Percentiles rank a stretch among this genome's conserved stretches.
These are phyloP conservation scores for Calonectria honghensis DNA, from an alignment of 2,329 filamentous ascomycete species.

Conservation along the genomic window DNA sequence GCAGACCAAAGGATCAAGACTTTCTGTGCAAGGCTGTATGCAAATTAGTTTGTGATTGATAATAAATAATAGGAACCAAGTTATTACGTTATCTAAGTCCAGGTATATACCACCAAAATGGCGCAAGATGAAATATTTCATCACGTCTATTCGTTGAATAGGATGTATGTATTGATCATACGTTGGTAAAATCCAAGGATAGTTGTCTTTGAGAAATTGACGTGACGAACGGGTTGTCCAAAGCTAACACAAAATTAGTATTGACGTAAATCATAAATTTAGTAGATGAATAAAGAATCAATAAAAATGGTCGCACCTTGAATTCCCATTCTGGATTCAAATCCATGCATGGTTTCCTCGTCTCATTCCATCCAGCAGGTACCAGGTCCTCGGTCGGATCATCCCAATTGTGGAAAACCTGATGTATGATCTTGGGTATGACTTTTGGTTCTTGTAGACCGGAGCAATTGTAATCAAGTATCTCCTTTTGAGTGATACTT, in stretches of 20 bases:
- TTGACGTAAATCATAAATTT: background rate
- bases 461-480: background rate
- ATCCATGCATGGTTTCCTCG: background rate
- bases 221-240: background rate
- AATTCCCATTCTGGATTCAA: background rate
- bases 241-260: background rate
- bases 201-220: background rate
- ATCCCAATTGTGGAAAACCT: constrained; percentile 1
- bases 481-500: background rate
- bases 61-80: background rate
- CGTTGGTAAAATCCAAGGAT: background rate
- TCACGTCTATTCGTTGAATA: background rate
- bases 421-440: background rate
- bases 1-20: background rate
- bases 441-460: background rate
- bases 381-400: background rate
- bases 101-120: background rate
- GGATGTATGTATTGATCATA: background rate
- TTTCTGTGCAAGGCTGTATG: background rate
- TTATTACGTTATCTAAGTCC: background rate
- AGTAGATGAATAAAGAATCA: background rate
- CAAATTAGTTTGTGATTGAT: background rate
- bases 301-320: background rate
- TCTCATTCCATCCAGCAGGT: background rate
- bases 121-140: background rate